Base-by-base conservation (phyloP, 176 grass and related monocot species). In the Zoysia pacifica region DNA sequence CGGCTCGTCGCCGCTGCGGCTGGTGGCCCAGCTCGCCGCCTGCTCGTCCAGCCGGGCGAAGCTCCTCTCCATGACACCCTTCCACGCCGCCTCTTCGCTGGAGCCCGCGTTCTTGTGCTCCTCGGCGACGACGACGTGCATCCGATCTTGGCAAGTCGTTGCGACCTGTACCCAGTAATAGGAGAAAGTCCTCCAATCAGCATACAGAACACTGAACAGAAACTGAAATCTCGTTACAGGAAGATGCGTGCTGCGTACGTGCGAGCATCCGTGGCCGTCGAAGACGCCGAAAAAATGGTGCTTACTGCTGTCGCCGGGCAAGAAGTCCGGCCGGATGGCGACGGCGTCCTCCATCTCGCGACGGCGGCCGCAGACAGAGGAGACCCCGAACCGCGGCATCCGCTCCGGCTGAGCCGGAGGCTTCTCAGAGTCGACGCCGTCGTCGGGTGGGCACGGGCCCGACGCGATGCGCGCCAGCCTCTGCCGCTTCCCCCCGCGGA, bases 301-400 rank as follows among this genome's bases (percentile, higher is more conserved):
- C 83, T 77, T 92, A 16, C 18, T 41, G 37, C 16, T 45, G n/a
- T 67, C 48, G 42, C 48, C 67, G 11, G 53, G 50, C 15, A 90
- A 14, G 46, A 97, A 97, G 55, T 94, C 81, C 12, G 90, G 83
- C 53, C 92, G 65, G 48, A 93, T 75, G 11, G 92, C 90, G 20
- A 97, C 90, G 5, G 92, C 83, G 70, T 97, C 95, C 81, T 97
- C 95, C 95, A 97, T 97, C 75, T 97, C 92, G 65, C 92, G 83
- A 0, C 92, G 91, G 18, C 87, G 85, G 11, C 95, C 92, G 62
- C 92, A 94, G 3, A 97, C 87, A 3, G 87, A 77, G 15, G 78
- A 80, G 69, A 82, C 59, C 3, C 95, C 95, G 43, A 69, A 89
- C 75, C 88, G 77, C 3, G 83, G 95, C 62, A 76, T 64, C 53